Evolutionary conservation across 331 rosid species (phyloP).

Genomic region (Quercus lobata): DNA sequence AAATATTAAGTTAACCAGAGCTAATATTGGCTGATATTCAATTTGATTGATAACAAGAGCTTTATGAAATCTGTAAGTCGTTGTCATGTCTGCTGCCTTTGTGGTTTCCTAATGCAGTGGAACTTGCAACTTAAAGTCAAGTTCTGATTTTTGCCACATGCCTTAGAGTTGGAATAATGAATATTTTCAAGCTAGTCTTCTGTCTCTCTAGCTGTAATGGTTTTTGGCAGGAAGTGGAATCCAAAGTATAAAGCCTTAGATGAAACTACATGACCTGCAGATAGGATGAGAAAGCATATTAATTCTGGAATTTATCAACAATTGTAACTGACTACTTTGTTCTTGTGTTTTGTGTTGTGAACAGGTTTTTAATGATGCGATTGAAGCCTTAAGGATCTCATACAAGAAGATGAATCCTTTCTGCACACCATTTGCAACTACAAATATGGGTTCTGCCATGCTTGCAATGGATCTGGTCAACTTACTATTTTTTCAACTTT

Average conservation of each 20-base stretch:
- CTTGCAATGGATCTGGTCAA: conserved; percentile 97
- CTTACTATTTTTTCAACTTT: conserved; percentile 15
- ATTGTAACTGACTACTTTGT: conserved; percentile 9
- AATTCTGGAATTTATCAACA: neutral
- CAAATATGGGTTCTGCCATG: conserved; percentile 99
- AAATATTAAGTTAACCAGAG: neutral
- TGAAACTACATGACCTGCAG: neutral
- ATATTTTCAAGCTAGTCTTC: neutral
- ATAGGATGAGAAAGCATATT: conserved; percentile 13
- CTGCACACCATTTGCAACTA: conserved; percentile 89
- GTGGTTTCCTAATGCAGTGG: conserved; percentile 1
- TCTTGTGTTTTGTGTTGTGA: conserved; percentile 23
- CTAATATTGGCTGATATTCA: neutral
- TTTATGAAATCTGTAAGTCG: conserved; percentile 14
- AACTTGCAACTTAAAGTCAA: conserved; percentile 11
- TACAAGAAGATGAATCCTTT: conserved; percentile 99
- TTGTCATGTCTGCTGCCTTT: conserved; percentile 6
- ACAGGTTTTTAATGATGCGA: conserved; percentile 86
- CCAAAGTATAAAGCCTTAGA: neutral
- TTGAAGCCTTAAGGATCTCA: conserved; percentile 88
- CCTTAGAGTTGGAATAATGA: neutral
- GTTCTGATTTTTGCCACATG: neutral
- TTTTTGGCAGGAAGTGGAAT: neutral
- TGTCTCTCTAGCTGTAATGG: neutral
- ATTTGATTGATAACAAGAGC: conserved; percentile 15